These are phyloP conservation scores for Blepharisma stoltei DNA, from an alignment of 73 alveolate genomes.

Conservation along the genomic window DNA sequence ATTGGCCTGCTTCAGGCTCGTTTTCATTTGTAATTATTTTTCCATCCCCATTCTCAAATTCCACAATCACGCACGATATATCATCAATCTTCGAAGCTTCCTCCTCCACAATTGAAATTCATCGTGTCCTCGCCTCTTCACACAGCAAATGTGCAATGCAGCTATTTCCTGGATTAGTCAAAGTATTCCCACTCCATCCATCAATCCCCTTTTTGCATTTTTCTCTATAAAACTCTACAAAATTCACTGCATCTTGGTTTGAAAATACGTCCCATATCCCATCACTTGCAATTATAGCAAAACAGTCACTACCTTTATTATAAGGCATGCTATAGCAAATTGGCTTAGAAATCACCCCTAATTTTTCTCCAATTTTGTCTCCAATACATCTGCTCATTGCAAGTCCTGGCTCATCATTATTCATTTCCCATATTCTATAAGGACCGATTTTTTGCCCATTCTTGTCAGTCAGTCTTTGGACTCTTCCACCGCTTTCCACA, in stretches of 20 bases:
- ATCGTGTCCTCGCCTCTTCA: slow-evolving; percentile 16
- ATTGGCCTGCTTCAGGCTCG: no score
- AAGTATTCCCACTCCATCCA: neutral
- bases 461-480: slow-evolving; percentile 52
- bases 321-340: neutral
- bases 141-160: neutral
- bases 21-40: no score
- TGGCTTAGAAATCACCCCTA: slow-evolving; percentile 86
- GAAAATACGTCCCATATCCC: slow-evolving; percentile 14
- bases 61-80: neutral
- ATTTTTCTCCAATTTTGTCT: slow-evolving; percentile 79
- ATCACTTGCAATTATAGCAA: slow-evolving; percentile 25
- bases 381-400: slow-evolving; percentile 97
- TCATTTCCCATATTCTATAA: slow-evolving; percentile 66
- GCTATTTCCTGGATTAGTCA: neutral
- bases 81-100: slow-evolving; percentile 9
- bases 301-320: neutral
- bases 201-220: neutral
- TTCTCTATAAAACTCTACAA: neutral
- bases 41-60: neutral
- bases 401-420: slow-evolving; percentile 81
- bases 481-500: slow-evolving; percentile 68
- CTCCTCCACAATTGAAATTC: neutral
- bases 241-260: neutral
- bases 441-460: slow-evolving; percentile 75